Base-by-base conservation (phyloP, 2,329 filamentous ascomycete genomes). In the Biscogniauxia sp. region DNA sequence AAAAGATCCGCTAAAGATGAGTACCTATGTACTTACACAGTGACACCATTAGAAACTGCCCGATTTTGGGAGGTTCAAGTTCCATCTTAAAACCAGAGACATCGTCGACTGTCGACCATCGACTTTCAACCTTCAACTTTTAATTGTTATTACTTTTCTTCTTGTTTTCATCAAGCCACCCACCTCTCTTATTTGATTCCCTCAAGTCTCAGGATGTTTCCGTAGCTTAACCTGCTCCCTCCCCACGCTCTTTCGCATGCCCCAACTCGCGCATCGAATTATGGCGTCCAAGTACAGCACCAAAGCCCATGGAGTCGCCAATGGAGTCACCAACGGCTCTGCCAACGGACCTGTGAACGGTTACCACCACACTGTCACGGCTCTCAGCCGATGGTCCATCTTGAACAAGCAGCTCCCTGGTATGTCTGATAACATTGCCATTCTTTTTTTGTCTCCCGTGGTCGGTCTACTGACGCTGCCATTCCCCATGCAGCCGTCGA, bases 341-440 rank as follows among this genome's bases (percentile, higher is more conserved):
- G 53, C 23, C 2, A 23, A 23, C 23, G 23, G 23, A 5, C 23
- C 5, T 23, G 5, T 59, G 7, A 64, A 64, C 53, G 54, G 59
- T 54, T 58, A 58, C 15, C 68, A 74, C 68, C 68, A 74, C 68
- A 96, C 92, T 1, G 76, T 90, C 61, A 96, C 92, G 17, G 86
- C 89, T 51, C 79, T 97, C 64, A 89, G 88, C 75, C 83, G 93
- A 67, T 97, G 93, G 93, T 96, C 92, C 50, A 87, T 93, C 68
- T 79, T 88, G 62, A 87, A 88, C 71, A 89, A 86, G 72, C 84
- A 88, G 62, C 80, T 95, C 37, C 91, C 92, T 69, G 77, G 87
- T 90, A 74, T 62, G 79, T 70, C n/a, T 5, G 20, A 23, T 20
- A n/a, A n/a, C n/a, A 32, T 32, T 13, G 2, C 7, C 9, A 2